Conservation (phyloP, 2,329 filamentous ascomycete genomes). For the Metarhizium anisopliae region DNA sequence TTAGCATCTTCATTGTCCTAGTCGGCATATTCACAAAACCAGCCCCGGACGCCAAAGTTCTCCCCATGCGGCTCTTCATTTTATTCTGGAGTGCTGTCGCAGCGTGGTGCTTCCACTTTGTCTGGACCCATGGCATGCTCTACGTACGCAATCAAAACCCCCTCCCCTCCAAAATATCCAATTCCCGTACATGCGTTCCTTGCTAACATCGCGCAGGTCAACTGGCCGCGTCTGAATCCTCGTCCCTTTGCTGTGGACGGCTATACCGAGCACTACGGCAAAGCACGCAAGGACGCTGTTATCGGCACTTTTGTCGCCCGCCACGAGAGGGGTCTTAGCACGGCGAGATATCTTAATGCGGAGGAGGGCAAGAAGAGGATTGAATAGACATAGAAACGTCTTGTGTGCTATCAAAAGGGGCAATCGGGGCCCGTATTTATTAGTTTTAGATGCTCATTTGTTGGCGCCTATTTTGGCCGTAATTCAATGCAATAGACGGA, state of each 20-base stretch:
- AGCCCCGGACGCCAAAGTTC: constrained; percentile 63
- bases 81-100: constrained; percentile 67
- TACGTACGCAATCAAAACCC: constrained; percentile 58
- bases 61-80: constrained; percentile 75
- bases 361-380: constrained; percentile 99
- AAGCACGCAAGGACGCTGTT: constrained; percentile 73
- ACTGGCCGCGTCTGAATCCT: constrained; percentile 95
- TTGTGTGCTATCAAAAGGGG: neutral
- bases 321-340: constrained; percentile 79
- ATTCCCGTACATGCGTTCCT: constrained; percentile 5
- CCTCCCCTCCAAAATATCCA: neutral
- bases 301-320: constrained; percentile 60
- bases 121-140: constrained; percentile 78
- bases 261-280: constrained; percentile 76
- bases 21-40: constrained; percentile 65
- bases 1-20: constrained; percentile 75
- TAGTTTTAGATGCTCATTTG: neutral
- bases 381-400: constrained; percentile 45
- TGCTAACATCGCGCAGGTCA: constrained; percentile 52
- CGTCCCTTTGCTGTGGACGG: constrained; percentile 79
- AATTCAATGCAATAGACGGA: neutral
- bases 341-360: constrained; percentile 70
- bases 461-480: neutral
- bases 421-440: neutral
- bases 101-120: constrained; percentile 66